Evolutionary conservation across 169 alveolate species (phyloP).

Genomic region (Cryptosporidium andersoni): DNA sequence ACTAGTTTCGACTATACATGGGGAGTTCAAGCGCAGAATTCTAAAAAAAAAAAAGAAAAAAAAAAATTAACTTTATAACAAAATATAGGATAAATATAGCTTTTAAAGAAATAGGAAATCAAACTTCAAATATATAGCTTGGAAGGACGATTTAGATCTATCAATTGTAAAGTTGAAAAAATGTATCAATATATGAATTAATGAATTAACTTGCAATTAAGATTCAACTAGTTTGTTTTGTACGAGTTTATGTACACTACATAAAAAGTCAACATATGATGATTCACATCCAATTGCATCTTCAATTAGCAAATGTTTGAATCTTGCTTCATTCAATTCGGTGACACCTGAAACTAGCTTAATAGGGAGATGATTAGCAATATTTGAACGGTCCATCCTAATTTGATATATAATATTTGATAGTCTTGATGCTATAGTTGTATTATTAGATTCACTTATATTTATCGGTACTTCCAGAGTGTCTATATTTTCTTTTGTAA

Average conservation of each 20-base stretch:
- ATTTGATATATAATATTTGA: slow-evolving; percentile 54
- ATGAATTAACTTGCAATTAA: not conserved
- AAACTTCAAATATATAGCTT: too few relatives aligned
- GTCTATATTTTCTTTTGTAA: slow-evolving; percentile 12
- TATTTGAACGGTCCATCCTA: slow-evolving; percentile 33
- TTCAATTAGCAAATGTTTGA: slow-evolving; percentile 59
- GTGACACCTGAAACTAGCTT: slow-evolving; percentile 11
- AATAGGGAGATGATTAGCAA: slow-evolving; percentile 20
- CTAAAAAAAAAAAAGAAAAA: not conserved
- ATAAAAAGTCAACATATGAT: slow-evolving; percentile 54
- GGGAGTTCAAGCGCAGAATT: not conserved
- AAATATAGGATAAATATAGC: too few relatives aligned
- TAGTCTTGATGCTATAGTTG: not conserved
- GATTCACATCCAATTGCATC: slow-evolving; percentile 61
- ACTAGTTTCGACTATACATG: not conserved
- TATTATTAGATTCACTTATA: not conserved
- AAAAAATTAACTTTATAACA: not conserved
- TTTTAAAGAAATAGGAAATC: too few relatives aligned
- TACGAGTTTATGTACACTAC: slow-evolving; percentile 61
- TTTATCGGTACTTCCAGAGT: slow-evolving; percentile 7
- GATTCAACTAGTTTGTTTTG: slow-evolving; percentile 67
- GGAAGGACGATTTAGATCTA: too few relatives aligned
- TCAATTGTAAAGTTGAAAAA: too few relatives aligned
- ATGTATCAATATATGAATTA: not conserved
- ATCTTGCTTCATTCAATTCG: slow-evolving; percentile 28